Conservation (phyloP, 2,329 filamentous ascomycete genomes). For the Colletotrichum phormii region DNA sequence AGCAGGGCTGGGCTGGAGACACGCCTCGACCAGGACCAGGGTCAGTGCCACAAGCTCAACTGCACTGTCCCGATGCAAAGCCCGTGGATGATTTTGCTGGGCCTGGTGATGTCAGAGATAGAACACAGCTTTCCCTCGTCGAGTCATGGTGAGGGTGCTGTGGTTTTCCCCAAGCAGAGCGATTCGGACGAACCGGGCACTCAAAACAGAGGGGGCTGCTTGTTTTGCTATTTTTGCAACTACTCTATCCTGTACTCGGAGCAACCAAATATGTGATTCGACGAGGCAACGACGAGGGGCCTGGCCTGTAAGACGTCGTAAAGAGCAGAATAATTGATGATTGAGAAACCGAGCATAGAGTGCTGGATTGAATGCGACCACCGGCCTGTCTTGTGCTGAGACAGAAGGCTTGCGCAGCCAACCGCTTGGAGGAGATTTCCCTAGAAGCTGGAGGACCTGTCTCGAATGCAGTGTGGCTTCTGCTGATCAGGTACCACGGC, state of each 20-base stretch:
- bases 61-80: constrained; percentile 1
- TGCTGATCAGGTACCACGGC: constrained; percentile 30
- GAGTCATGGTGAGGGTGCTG: constrained; percentile 23
- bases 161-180: not conserved
- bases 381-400: constrained; percentile 32
- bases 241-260: constrained; percentile 18
- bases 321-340: constrained; percentile 4
- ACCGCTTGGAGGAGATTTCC: constrained; percentile 5
- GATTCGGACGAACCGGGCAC: constrained; percentile 30
- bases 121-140: constrained; percentile 19
- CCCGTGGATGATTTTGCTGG: constrained; percentile 5
- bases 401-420: constrained; percentile 31
- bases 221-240: constrained; percentile 22
- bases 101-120: constrained; percentile 31
- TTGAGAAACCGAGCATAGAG: constrained; percentile 17
- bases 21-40: constrained; percentile 27
- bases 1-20: constrained; percentile 30
- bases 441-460: constrained; percentile 18
- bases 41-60: not conserved
- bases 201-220: not conserved
- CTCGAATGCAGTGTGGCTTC: constrained; percentile 29
- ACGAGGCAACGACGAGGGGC: not conserved
- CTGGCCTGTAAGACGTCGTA: constrained; percentile 26
- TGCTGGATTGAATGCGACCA: constrained; percentile 22
- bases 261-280: not conserved